Evolutionary conservation across 306 rosid species (phyloP), one percentile per base, ranked within the genome.

Genomic region (Mucuna pruriens): DNA sequence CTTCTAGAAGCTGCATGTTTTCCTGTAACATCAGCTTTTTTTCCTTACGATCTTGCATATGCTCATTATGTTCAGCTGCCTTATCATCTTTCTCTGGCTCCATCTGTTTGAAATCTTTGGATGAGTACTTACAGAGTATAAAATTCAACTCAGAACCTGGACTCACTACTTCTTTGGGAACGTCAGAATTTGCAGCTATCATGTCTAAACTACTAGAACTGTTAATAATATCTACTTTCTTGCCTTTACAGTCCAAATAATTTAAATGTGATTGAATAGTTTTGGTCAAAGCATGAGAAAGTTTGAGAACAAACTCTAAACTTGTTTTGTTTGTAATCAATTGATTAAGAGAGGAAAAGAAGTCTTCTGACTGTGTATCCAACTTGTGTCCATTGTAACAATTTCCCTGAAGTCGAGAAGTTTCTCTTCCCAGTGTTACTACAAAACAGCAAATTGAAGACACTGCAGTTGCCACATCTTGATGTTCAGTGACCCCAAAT

Each of bases 1-100:
- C 97, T 74, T 83, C 88, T 20, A 94, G 88, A 81, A 92, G 90
- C 87, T 87, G 88, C 83, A 82, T 89, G 5, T 92, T 88, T 87
- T 92, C 93, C 80, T 62, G 89, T 40, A 90, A 79, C 81, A 85
- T 85, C 39, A 82, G 71, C 62, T 52, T 83, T 1, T 81, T 84
- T 71, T 81, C 84, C 84, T 83, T 80, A 61, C 86, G 89, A 75
- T 86, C 89, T 80, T 92, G 93, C n/a, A 76, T 52, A 74, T 81
- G 79, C 74, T 88, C 83, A 52, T 87, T 86, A 63, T 88, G 89
- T 74, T 87, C 89, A 58, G 71, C 64, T 60, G 82, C 80, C 61
- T 86, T 79, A 65, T 62, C 86, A 76, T 90, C 86, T 76, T 87
- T 92, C 81, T 87, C 89, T 31, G 86, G 84, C 77, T 85, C 88